phyloP scores from a whole-genome alignment of 2,329 filamentous ascomycete species.

The Fulvia fulva region DNA sequence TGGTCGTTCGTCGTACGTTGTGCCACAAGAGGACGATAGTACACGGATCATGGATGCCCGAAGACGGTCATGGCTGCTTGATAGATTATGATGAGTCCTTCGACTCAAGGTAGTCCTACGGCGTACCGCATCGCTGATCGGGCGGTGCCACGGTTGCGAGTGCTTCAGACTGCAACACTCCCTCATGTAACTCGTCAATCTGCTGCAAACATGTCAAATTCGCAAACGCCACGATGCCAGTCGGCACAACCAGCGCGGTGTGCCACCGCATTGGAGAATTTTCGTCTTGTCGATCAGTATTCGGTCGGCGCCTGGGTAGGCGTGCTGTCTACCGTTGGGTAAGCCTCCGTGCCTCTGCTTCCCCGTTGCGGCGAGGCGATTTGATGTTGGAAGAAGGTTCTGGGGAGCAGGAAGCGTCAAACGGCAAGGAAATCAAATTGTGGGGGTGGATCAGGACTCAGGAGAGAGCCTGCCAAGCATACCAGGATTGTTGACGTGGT shows the following conservation, averaged over 20 bases:
- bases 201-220: neutral
- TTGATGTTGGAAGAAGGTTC: constrained; percentile 1
- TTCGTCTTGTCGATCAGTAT: neutral
- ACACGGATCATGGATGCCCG: neutral
- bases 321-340: neutral
- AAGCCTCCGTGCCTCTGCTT: neutral
- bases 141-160: neutral
- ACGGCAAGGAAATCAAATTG: neutral
- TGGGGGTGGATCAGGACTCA: neutral
- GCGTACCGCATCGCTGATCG: neutral
- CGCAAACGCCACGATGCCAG: neutral
- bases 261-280: neutral
- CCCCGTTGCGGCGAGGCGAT: neutral
- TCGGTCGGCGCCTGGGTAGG: neutral
- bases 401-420: neutral
- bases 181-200: neutral
- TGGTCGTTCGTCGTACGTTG: no score
- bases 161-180: neutral
- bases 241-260: neutral
- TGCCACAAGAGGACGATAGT: neutral
- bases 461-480: neutral
- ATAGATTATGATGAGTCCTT: neutral
- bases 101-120: neutral
- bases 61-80: neutral
- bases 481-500: neutral